Base-by-base conservation (phyloP, 768 basidiomycete genomes). In the Hypsizygus marmoreus region DNA sequence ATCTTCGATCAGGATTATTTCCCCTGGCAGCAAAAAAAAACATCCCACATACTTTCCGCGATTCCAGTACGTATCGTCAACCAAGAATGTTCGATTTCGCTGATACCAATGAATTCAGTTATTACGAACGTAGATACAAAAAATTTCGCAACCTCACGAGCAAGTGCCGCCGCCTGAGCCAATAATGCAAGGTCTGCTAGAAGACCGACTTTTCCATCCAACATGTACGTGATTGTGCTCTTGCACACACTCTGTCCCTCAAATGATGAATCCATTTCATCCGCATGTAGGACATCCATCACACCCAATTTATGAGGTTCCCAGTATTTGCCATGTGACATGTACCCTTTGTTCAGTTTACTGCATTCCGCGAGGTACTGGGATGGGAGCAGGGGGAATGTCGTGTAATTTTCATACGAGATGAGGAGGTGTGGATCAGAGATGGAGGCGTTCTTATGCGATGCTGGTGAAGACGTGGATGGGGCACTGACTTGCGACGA, bases 31-130 rank as follows among this genome's bases (percentile, higher is more conserved):
- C 11, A 22, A 40, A 22, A 31, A 13, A 19, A 43, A 9, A 16
- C 16, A 28, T 13, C 13, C 14, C 4, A 65, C 80, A 43, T 50
- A 84, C 82, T 77, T 82, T 68, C 84, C 86, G 45, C 85, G 77
- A 60, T 85, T 81, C 86, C 86, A 88, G 50, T 81, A 77, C 1
- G 77, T 77, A 61, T 88, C 86, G 46, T 85, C 80, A 4, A 88
- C 69, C 42, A 88, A 70, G 63, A 88, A 82, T 3, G 85, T 86
- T 29, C 80, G 68, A 54, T 81, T 80, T 45, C 75, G 70, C 85
- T 86, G 48, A 43, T 17, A 38, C 2, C 32, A 39, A 37, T 42
- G 34, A 44, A 40, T 25, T 38, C 14, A 39, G 24, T 33, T 30
- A 32, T 19, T 40, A 11, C 22, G 24, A 38, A 36, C 6, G 20